Evolutionary conservation across 768 basidiomycete species (phyloP).

Genomic region (Clitopilus passeckerianus): DNA sequence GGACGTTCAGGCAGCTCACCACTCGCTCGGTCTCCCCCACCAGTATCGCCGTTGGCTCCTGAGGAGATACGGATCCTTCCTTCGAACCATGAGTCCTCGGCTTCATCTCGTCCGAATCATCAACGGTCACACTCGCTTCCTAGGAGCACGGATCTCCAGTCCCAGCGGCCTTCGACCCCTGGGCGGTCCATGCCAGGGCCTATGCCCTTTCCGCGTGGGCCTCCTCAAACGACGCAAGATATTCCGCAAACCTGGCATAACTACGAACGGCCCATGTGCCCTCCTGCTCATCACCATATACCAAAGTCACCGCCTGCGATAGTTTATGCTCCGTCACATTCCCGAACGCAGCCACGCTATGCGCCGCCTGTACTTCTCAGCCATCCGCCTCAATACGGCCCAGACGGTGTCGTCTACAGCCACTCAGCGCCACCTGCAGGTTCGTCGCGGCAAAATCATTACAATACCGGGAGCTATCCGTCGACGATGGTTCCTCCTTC

Average conservation of each 20-base stretch:
- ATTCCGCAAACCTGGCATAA: conserved; percentile 25
- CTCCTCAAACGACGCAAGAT: conserved; percentile 7
- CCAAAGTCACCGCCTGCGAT: conserved; percentile 46
- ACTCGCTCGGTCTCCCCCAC: conserved; percentile 21
- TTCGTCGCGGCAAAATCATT: conserved; percentile 28
- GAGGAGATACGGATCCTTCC: conserved; percentile 65
- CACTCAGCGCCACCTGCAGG: conserved; percentile 54
- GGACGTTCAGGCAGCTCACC: conserved; percentile 17
- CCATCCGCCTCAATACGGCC: conserved; percentile 44
- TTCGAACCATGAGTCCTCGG: conserved; percentile 32
- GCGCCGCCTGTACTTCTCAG: conserved; percentile 57
- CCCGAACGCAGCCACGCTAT: conserved; percentile 44
- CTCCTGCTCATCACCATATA: conserved; percentile 18
- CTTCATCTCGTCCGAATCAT: conserved; percentile 23
- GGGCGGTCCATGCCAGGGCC: conserved; percentile 12
- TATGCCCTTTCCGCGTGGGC: conserved; percentile 15
- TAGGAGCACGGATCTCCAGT: conserved; percentile 26
- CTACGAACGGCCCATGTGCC: conserved; percentile 17
- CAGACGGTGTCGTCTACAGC: conserved; percentile 64
- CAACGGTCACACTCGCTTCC: conserved; percentile 43
- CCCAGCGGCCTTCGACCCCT: conserved; percentile 11
- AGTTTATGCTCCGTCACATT: conserved; percentile 51
- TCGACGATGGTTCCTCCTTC: conserved; percentile 28
- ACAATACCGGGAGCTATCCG: conserved; percentile 29
- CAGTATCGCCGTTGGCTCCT: conserved; percentile 29